Base-by-base conservation (phyloP, 352 stramenopile species). In the Pythium phragmiticola region DNA sequence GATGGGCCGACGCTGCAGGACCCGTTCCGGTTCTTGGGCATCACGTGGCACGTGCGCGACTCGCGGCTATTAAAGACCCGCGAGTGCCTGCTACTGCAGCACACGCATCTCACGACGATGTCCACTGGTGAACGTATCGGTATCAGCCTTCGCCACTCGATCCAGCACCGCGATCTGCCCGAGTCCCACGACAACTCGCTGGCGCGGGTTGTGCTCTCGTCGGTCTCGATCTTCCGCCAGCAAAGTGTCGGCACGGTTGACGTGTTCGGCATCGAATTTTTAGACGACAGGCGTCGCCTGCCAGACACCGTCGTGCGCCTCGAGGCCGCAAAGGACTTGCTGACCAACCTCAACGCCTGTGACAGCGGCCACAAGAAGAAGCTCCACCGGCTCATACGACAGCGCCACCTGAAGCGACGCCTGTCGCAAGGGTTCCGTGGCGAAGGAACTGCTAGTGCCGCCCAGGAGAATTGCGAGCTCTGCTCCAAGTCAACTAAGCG, bases 61-160 rank as follows among this genome's bases (percentile, higher is more conserved):
- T 23, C 52, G 3, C 21, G 16, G 62, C 43, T 79, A 4, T 28
- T 72, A 26, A 76, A 66, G n/a, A 63, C 66, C 17, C 77, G 78
- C 4, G 80, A 82, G 54, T 78, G 76, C 37, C 68, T 78, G 14
- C 17, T 77, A 3, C 52, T 88, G 6, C 36, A 45, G 5, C n/a
- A 43, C 26, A 36, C 54, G 4, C 63, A 52, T 4, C 7, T 56
- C 4, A 30, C 37, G 2, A 49, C 14, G 33, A 23, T 64, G n/a
- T 30, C 16, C 0, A 33, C 37, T 11, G 76, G 78, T 36, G 78
- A 88, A 50, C 70, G 69, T 9, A 73, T 89, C 60, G 75, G 73
- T 1, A 77, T 84, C 63, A 73, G 65, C 7, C 63, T 85, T 8
- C 52, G 65, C 5, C 80, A 89, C 57, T 85, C 78, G 14, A 71